These are phyloP conservation scores for Barbarea vulgaris DNA, from an alignment of 345 rosid genomes.

Conservation along the genomic window DNA sequence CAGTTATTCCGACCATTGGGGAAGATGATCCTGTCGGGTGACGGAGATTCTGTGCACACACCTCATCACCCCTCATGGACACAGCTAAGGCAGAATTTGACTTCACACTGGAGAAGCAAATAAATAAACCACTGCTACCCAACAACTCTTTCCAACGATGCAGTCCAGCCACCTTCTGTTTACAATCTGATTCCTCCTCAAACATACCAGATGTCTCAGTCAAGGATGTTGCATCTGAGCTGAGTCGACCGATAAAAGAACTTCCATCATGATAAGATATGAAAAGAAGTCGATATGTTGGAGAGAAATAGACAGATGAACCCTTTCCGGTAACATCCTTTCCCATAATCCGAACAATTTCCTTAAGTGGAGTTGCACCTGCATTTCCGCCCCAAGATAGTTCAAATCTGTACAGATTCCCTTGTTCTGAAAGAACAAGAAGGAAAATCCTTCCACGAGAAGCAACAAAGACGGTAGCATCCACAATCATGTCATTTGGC, in stretches of 20 bases:
- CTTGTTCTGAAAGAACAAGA: slow-evolving; percentile 83
- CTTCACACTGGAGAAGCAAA: slow-evolving; percentile 76
- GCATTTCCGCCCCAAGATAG: slow-evolving; percentile 73
- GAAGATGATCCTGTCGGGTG: slow-evolving; percentile 82
- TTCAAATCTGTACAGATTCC: slow-evolving; percentile 76
- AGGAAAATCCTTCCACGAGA: slow-evolving; percentile 83
- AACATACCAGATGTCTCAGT: slow-evolving; percentile 67
- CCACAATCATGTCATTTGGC: slow-evolving; percentile 80
- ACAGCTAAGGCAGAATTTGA: slow-evolving; percentile 77
- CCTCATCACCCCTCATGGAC: slow-evolving; percentile 58
- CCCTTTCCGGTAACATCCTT: slow-evolving; percentile 75
- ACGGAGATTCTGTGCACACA: slow-evolving; percentile 77
- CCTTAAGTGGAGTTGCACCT: slow-evolving; percentile 86
- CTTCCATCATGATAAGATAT: slow-evolving; percentile 88
- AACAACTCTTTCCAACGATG: slow-evolving; percentile 92
- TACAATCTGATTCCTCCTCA: slow-evolving; percentile 82
- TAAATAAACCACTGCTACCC: slow-evolving; percentile 75
- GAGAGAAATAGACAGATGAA: slow-evolving; percentile 79
- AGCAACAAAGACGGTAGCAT: slow-evolving; percentile 80
- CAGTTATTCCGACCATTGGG: slow-evolving; percentile 86
- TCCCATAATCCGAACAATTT: slow-evolving; percentile 63
- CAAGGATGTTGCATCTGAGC: slow-evolving; percentile 66
- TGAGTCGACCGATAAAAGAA: slow-evolving; percentile 74
- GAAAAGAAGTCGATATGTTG: slow-evolving; percentile 73
- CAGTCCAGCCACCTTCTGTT: slow-evolving; percentile 69